A percentile compares a stretch with the other conserved stretches of the same genome.
phyloP scores from a whole-genome alignment of 352 stramenopile genomes.

The Plasmopara muralis region DNA sequence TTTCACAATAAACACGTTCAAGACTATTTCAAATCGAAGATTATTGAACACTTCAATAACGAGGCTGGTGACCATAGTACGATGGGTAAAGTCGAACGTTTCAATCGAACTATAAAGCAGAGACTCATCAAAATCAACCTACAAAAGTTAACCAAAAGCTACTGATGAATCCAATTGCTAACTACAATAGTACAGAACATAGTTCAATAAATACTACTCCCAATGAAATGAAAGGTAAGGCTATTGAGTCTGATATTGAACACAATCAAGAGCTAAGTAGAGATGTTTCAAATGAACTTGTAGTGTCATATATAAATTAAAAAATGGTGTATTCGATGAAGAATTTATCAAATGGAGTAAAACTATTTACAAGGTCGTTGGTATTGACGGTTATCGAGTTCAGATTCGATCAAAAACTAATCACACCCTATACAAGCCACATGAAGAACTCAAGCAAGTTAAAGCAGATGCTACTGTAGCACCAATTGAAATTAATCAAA shows the following conservation, averaged over 20 bases:
- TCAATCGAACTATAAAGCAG: too few relatives aligned
- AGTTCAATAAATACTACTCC: too few relatives aligned
- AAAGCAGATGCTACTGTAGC: too few relatives aligned
- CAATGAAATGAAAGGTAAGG: constrained; percentile 15
- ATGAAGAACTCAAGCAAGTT: too few relatives aligned
- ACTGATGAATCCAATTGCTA: constrained; percentile 16
- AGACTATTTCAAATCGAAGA: constrained; percentile 1
- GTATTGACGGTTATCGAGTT: constrained; percentile 21
- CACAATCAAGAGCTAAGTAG: neutral
- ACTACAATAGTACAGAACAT: constrained; percentile 37
- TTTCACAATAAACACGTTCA: neutral
- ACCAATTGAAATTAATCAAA: too few relatives aligned
- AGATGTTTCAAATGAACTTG: constrained; percentile 10
- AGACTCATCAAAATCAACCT: too few relatives aligned
- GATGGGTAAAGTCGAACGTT: too few relatives aligned
- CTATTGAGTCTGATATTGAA: neutral
- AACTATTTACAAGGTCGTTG: constrained; percentile 13
- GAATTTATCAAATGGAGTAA: constrained; percentile 21
- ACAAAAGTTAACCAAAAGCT: neutral
- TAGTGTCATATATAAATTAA: constrained; percentile 9
- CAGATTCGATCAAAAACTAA: constrained; percentile 20
- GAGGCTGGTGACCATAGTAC: neutral
- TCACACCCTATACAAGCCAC: too few relatives aligned
- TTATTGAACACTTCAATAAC: constrained; percentile 2
- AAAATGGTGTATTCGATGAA: constrained; percentile 19